Conservation (phyloP, 805 yeast species). For the Peterozyma xylosa region DNA sequence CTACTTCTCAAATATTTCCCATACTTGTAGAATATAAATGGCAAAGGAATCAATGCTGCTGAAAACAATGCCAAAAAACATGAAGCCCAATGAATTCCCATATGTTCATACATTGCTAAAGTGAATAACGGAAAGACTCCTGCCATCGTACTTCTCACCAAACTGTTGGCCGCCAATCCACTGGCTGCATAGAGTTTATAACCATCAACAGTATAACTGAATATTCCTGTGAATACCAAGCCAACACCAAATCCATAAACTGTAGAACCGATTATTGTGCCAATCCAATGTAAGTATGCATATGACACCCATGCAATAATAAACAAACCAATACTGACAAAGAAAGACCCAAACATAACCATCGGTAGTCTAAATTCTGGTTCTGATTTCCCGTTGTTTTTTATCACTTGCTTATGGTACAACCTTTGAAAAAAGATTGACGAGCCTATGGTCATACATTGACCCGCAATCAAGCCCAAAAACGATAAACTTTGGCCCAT, state of each 20-base stretch:
- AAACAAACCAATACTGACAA: slow-evolving; percentile 46
- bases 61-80: slow-evolving; percentile 44
- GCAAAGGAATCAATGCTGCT: slow-evolving; percentile 43
- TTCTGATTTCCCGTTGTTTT: slow-evolving; percentile 35
- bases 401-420: slow-evolving; percentile 23
- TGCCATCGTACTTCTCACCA: slow-evolving; percentile 45
- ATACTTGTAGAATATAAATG: slow-evolving; percentile 41
- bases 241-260: slow-evolving; percentile 37
- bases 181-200: slow-evolving; percentile 44
- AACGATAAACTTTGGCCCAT: slow-evolving; percentile 62
- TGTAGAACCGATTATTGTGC: slow-evolving; percentile 36
- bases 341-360: slow-evolving; percentile 48
- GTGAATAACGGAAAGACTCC: slow-evolving; percentile 55
- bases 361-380: slow-evolving; percentile 54
- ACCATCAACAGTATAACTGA: slow-evolving; percentile 32
- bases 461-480: slow-evolving; percentile 48
- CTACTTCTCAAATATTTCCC: slow-evolving; percentile 37
- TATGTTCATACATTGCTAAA: slow-evolving; percentile 43
- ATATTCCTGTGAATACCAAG: slow-evolving; percentile 30
- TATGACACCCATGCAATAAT: slow-evolving; percentile 55
- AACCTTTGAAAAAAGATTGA: slow-evolving; percentile 25
- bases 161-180: slow-evolving; percentile 42
- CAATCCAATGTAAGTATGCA: slow-evolving; percentile 44
- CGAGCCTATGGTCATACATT: slow-evolving; percentile 32
- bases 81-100: slow-evolving; percentile 55